Evolutionary conservation across 768 basidiomycete genomes (phyloP).

Genomic region (Suillus plorans): DNA sequence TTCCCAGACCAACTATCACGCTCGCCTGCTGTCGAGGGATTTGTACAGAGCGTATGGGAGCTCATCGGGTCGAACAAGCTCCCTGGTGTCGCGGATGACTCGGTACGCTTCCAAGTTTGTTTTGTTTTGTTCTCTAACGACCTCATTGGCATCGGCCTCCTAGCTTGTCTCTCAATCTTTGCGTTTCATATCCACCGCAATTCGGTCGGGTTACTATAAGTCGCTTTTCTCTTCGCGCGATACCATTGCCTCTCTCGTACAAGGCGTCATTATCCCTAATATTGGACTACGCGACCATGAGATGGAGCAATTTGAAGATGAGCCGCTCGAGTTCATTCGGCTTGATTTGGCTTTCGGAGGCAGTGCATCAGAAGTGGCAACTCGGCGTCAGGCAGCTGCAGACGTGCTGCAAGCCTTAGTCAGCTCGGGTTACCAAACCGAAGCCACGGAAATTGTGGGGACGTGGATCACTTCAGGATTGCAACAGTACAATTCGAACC

Average conservation of each 20-base stretch:
- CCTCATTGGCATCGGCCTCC: background rate
- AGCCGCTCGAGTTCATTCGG: constrained; percentile 92
- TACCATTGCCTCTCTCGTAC: constrained; percentile 78
- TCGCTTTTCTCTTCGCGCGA: constrained; percentile 77
- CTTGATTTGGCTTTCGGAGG: constrained; percentile 68
- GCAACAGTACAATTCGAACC: constrained; percentile 62
- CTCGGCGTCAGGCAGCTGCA: constrained; percentile 88
- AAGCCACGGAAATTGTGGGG: constrained; percentile 86
- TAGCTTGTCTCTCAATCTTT: constrained; percentile 90
- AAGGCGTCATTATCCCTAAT: constrained; percentile 94
- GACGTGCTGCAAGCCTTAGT: constrained; percentile 95
- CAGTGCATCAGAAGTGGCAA: constrained; percentile 65
- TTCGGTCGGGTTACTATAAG: constrained; percentile 84
- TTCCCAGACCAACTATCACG: constrained; percentile 76
- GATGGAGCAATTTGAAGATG: constrained; percentile 95
- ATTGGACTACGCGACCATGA: constrained; percentile 86
- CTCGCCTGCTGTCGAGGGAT: constrained; percentile 60
- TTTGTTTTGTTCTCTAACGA: background rate
- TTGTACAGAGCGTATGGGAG: constrained; percentile 90
- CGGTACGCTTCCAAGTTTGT: constrained; percentile 40
- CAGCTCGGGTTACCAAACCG: constrained; percentile 72
- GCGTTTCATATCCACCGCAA: constrained; percentile 88
- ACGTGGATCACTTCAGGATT: constrained; percentile 82
- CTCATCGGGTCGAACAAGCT: constrained; percentile 70
- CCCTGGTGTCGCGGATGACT: constrained; percentile 72